Evolutionary conservation across 495 filamentous ascomycete species (phyloP).

Genomic region (Terfezia claveryi): DNA sequence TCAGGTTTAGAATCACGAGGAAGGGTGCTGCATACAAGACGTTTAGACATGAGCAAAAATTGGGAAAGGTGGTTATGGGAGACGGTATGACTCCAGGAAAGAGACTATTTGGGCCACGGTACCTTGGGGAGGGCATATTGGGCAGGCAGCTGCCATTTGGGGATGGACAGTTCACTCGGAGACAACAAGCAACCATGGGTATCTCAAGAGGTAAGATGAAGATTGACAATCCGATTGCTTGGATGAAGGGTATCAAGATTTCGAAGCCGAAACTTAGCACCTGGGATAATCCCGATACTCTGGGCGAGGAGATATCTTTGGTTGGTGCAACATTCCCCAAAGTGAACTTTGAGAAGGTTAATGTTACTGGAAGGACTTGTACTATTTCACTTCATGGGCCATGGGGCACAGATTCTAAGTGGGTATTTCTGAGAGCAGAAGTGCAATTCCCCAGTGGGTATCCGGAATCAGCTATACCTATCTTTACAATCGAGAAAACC

Average conservation of each 20-base stretch:
- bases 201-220: conserved; percentile 34
- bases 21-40: conserved; percentile 70
- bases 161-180: neutral
- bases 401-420: conserved; percentile 50
- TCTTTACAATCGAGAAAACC: conserved; percentile 54
- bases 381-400: conserved; percentile 67
- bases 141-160: neutral
- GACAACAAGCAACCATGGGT: conserved; percentile 17
- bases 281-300: conserved; percentile 57
- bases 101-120: neutral
- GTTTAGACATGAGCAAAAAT: conserved; percentile 30
- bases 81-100: neutral
- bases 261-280: conserved; percentile 19
- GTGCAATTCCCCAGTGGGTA: conserved; percentile 63
- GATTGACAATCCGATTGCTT: conserved; percentile 57
- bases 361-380: conserved; percentile 49
- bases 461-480: conserved; percentile 42
- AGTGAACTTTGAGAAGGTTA: conserved; percentile 67
- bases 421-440: conserved; percentile 55
- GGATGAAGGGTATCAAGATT: conserved; percentile 90
- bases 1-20: conserved; percentile 47
- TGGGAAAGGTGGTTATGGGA: neutral
- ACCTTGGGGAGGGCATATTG: neutral
- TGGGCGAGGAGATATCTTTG: conserved; percentile 71
- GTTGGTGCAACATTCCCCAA: conserved; percentile 66